Conservation (phyloP, 169 alveolate species). For the Fabrea salina region DNA sequence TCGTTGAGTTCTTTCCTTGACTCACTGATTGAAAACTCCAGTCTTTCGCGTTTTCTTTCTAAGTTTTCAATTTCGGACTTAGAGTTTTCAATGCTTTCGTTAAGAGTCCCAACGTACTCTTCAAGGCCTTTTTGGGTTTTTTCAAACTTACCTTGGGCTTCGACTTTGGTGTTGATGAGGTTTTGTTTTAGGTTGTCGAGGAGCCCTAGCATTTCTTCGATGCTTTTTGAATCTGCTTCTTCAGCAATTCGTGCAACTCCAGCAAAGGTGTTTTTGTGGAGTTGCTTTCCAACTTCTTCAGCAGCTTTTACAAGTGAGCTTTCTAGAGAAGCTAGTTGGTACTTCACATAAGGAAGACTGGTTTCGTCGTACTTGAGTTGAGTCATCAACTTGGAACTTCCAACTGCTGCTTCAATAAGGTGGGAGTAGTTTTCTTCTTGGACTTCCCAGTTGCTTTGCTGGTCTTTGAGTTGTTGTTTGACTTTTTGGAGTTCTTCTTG, state of each 20-base stretch:
- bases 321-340: background rate
- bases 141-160: background rate
- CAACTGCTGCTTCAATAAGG: background rate
- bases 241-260: background rate
- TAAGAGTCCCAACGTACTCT: background rate
- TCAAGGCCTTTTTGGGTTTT: slow-evolving; percentile 4
- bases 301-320: background rate
- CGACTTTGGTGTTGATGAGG: background rate
- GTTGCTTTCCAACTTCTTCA: background rate
- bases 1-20: too few species aligned
- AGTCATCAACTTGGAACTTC: background rate
- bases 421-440: background rate
- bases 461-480: background rate
- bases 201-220: background rate
- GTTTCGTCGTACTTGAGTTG: slow-evolving; percentile 18
- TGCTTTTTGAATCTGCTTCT: background rate
- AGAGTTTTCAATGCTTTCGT: background rate
- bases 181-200: background rate
- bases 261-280: background rate
- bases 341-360: background rate
- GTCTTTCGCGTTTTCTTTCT: background rate
- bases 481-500: background rate
- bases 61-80: background rate
- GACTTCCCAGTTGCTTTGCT: background rate
- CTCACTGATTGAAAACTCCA: too few species aligned